Evolutionary conservation across 768 basidiomycete species (phyloP), one percentile per base, ranked within the genome.

Genomic region (Crassisporium funariophilum): DNA sequence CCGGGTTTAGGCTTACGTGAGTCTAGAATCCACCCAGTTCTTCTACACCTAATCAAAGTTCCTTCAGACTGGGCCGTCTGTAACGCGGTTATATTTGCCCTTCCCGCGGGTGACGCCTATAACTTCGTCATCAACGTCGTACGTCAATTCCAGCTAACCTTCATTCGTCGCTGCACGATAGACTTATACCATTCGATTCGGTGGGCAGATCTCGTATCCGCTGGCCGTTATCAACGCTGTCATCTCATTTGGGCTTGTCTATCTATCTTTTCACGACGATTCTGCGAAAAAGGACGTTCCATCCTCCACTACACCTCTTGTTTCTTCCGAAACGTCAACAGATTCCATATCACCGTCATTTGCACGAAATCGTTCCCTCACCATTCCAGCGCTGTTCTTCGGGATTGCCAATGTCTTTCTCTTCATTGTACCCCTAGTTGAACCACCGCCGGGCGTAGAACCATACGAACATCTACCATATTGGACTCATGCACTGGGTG

Each of bases 71-170:
- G 69, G 65, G 38, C 55, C 17, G 48, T 71, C 34, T 74, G 70
- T 46, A 38, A 67, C 23, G 60, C 70, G 23, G 60, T 72, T 29
- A 67, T 73, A 16, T 65, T 73, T 44, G 62, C 61, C 10, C 61
- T 72, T 0, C 86, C 86, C 0, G 74, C 83, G 0, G 84, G 85
- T 5, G 84, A 86, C 49, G 83, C 83, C 0, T 88, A 83, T 58
- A 73, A 75, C 44, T 83, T 88, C 61, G 72, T 81, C 31, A 65
- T 83, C 55, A 82, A 80, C 58, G 62, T 70, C 58, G 82, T 82
- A 57, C 37, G 81, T 63, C n/a, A n/a, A n/a, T 15, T 12, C 16
- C 22, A 19, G 27, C 44, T 15, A 35, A 13, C 39, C 5, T 24
- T 35, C 4, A 29, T 25, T n/a, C 19, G 12, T 10, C 22, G 7